These are phyloP conservation scores for Trypanosoma rangeli DNA, from an alignment of 208 protist species.

Conservation along the genomic window DNA sequence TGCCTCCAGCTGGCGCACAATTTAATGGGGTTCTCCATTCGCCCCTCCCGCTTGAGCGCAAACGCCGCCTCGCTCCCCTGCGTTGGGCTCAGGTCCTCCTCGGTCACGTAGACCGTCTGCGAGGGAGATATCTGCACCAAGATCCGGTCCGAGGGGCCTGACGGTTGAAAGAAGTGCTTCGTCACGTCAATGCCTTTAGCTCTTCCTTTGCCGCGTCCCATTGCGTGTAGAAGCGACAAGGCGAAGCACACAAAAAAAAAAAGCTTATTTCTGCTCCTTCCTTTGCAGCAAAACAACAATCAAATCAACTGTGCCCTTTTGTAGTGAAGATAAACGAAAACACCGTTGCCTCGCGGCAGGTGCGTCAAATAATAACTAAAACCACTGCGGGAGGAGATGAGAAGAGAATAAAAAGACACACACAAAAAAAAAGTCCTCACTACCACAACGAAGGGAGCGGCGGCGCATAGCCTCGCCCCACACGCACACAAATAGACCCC, in stretches of 20 bases:
- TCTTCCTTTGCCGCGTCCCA: slow-evolving; percentile 37
- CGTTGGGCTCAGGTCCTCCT: slow-evolving; percentile 80
- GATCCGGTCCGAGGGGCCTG: slow-evolving; percentile 57
- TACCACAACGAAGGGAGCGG: too few species aligned
- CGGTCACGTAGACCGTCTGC: slow-evolving; percentile 40
- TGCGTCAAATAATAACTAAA: too few species aligned
- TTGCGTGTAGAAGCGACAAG: neutral
- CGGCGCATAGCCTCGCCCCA: too few species aligned
- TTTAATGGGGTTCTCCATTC: slow-evolving; percentile 61
- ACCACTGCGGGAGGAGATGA: neutral
- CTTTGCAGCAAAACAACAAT: too few species aligned
- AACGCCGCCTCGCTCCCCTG: slow-evolving; percentile 75
- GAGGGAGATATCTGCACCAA: slow-evolving; percentile 50
- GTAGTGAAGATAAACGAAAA: neutral
- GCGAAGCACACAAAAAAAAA: neutral
- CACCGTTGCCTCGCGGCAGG: too few species aligned
- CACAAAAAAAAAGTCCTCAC: too few species aligned
- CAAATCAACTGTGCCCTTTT: too few species aligned
- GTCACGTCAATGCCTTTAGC: slow-evolving; percentile 79
- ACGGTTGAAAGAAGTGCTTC: slow-evolving; percentile 60
- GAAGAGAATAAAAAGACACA: neutral
- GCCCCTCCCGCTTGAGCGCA: slow-evolving; percentile 60
- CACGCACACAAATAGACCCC: too few species aligned
- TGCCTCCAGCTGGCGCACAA: slow-evolving; percentile 76
- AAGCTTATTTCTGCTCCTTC: neutral